These are phyloP conservation scores for Astrothelium subdiscretum DNA, from an alignment of 495 filamentous ascomycete species.

Conservation along the genomic window DNA sequence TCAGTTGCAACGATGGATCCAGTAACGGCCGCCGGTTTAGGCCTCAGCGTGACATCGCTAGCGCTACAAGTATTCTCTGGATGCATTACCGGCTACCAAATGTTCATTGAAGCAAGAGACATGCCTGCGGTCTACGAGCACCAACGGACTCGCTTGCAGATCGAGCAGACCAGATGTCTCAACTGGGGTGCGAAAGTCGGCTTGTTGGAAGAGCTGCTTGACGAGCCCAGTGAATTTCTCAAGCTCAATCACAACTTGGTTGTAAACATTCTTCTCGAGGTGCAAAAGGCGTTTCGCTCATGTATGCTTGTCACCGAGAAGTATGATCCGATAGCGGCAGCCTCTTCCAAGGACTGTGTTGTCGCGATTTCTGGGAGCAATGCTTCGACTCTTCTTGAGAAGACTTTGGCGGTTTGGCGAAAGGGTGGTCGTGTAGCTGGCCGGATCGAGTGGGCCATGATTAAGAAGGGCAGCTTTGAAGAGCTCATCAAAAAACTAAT, in stretches of 20 bases:
- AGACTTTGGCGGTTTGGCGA: background rate
- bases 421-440: background rate
- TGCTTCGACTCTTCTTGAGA: background rate
- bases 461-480: background rate
- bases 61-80: background rate
- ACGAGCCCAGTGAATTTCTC: background rate
- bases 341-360: background rate
- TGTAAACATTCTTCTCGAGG: background rate
- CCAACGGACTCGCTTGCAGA: background rate
- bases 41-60: background rate
- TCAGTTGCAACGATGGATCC: background rate
- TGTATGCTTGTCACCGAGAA: background rate
- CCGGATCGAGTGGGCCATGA: background rate
- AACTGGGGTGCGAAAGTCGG: background rate
- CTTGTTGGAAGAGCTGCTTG: background rate
- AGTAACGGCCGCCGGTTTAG: background rate
- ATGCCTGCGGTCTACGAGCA: background rate
- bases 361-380: background rate
- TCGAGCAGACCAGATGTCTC: background rate
- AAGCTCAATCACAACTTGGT: background rate
- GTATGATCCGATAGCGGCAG: background rate
- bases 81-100: background rate
- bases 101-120: background rate
- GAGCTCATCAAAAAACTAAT: background rate
- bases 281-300: background rate